Evolutionary conservation across 805 yeast species (phyloP).

Genomic region (fission yeast (Schizosaccharomyces pombe)): DNA sequence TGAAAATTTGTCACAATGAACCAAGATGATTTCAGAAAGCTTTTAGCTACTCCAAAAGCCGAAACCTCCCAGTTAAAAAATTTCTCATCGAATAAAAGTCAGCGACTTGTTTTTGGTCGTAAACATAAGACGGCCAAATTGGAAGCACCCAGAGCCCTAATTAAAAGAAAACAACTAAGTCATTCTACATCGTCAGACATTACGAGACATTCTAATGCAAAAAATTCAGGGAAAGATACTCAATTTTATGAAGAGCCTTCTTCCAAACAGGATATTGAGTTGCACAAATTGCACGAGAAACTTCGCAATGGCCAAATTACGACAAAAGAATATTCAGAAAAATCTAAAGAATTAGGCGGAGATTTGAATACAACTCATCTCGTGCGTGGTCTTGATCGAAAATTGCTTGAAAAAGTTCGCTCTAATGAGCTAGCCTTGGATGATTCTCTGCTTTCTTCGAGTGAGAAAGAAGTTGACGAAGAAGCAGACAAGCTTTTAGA

Average conservation of each 20-base stretch:
- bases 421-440: not conserved
- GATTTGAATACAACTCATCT: not conserved
- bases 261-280: not conserved
- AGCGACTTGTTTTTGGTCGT: not conserved
- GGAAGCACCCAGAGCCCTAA: too few relatives aligned
- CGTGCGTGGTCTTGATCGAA: conserved; percentile 2
- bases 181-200: too few relatives aligned
- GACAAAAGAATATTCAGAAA: not conserved
- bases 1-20: not conserved
- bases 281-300: not conserved
- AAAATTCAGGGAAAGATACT: not conserved
- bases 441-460: too few relatives aligned
- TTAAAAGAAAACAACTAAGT: too few relatives aligned
- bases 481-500: not conserved
- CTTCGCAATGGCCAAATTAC: not conserved
- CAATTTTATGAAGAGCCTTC: not conserved
- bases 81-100: not conserved
- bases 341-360: conserved; percentile 2
- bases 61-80: not conserved
- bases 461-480: not conserved
- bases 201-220: not conserved
- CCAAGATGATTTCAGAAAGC: conserved; percentile 4
- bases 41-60: not conserved
- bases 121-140: not conserved
- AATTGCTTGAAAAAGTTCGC: not conserved